These are phyloP conservation scores for Termitomyces titanicus DNA, from an alignment of 768 basidiomycete genomes.

Conservation along the genomic window DNA sequence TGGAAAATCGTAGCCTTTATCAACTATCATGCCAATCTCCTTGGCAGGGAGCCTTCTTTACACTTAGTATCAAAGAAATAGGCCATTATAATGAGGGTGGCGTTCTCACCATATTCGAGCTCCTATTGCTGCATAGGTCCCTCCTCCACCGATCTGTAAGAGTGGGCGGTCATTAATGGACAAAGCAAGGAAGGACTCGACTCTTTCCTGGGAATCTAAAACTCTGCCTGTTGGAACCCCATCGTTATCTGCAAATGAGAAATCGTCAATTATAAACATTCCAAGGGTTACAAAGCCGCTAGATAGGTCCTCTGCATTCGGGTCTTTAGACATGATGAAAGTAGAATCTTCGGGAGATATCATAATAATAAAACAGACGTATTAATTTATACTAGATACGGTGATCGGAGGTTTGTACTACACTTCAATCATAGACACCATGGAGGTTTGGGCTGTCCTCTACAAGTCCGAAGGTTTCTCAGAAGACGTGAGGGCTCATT, in stretches of 20 bases:
- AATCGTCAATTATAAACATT: conserved; percentile 89
- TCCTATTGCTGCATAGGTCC: conserved; percentile 78
- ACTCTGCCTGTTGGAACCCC: conserved; percentile 48
- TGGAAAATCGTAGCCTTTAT: conserved; percentile 78
- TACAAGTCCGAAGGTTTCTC: conserved; percentile 38
- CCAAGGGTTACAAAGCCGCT: conserved; percentile 65
- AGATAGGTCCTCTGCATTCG: neutral
- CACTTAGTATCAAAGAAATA: neutral
- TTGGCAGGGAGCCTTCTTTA: conserved; percentile 57
- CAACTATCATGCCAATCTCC: conserved; percentile 78
- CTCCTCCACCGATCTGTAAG: conserved; percentile 84
- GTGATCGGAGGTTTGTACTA: no score
- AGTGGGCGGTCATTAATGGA: neutral
- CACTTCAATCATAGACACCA: conserved; percentile 18
- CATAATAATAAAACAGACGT: no score
- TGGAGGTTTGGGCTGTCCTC: conserved; percentile 43
- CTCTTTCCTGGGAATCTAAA: conserved; percentile 47
- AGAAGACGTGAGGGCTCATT: conserved; percentile 33
- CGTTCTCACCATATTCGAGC: conserved; percentile 69
- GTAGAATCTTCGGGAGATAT: conserved; percentile 4
- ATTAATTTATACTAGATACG: no score
- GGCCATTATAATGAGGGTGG: neutral
- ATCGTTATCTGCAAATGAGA: conserved; percentile 55
- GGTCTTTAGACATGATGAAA: conserved; percentile 15
- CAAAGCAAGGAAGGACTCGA: neutral